A percentile compares a stretch with the other conserved stretches of the same genome.
Evolutionary conservation across 129 eudicot genomes (phyloP).

Genomic region (Arctium minus): DNA sequence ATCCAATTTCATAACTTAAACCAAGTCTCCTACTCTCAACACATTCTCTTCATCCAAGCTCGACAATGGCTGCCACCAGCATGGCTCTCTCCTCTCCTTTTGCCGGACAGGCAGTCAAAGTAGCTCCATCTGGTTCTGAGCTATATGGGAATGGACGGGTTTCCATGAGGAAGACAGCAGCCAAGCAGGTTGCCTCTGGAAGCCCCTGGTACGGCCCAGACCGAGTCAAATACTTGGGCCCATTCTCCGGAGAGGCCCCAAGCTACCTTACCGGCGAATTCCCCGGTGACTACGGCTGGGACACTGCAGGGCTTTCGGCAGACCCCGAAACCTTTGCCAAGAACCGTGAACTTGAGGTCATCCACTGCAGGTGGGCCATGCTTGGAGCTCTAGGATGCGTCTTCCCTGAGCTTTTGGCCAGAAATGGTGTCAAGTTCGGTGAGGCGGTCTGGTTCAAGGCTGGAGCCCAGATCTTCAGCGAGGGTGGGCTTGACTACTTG

Average conservation of each 20-base stretch:
- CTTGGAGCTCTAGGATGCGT: constrained; percentile 18
- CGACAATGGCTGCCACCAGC: constrained; percentile 6
- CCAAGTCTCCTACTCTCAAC: neutral
- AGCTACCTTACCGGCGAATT: constrained; percentile 15
- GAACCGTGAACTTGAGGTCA: constrained; percentile 25
- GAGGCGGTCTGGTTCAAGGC: constrained; percentile 8
- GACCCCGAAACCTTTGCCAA: constrained; percentile 23
- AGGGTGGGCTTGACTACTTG: constrained; percentile 11
- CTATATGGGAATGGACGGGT: neutral
- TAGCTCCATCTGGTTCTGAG: neutral
- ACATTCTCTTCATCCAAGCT: neutral
- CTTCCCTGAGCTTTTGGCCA: constrained; percentile 5
- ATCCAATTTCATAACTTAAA: neutral
- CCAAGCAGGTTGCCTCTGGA: neutral
- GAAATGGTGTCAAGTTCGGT: constrained; percentile 1
- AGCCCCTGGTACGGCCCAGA: constrained; percentile 16
- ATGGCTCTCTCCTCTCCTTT: constrained; percentile 9
- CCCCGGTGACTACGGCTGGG: constrained; percentile 21
- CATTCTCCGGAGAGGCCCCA: constrained; percentile 12
- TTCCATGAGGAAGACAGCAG: constrained; percentile 1
- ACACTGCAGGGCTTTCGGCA: constrained; percentile 20
- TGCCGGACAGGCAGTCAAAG: neutral
- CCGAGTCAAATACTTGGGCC: constrained; percentile 11
- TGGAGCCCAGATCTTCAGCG: constrained; percentile 12
- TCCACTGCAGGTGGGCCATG: constrained; percentile 21